A percentile compares a stretch with the other conserved stretches of the same genome.
These are phyloP conservation scores for Fusarium virguliforme DNA, from an alignment of 2,329 filamentous ascomycete genomes.

Conservation along the genomic window DNA sequence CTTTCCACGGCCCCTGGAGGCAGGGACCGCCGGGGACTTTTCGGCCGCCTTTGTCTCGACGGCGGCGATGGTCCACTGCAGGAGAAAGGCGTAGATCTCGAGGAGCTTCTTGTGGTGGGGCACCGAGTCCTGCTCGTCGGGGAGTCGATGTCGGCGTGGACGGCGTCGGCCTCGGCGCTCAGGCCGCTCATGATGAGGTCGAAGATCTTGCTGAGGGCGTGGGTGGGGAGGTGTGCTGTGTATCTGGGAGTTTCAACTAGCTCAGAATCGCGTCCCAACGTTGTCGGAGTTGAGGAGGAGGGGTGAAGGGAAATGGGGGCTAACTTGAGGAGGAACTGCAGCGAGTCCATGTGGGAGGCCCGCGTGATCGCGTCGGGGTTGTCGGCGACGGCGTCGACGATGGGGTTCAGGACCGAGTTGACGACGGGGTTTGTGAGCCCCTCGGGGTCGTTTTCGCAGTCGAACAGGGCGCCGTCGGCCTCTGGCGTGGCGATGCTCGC, in stretches of 20 bases:
- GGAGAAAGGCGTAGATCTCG: constrained; percentile 92
- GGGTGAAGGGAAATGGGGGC: constrained; percentile 69
- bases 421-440: constrained; percentile 83
- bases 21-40: constrained; percentile 80
- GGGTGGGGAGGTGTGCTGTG: constrained; percentile 82
- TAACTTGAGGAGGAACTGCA: constrained; percentile 98
- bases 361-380: constrained; percentile 90
- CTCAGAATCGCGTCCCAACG: constrained; percentile 52
- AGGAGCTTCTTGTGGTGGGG: constrained; percentile 91
- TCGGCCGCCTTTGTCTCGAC: constrained; percentile 95
- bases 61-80: constrained; percentile 96
- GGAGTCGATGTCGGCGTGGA: constrained; percentile 88
- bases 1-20: constrained; percentile 81
- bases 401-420: constrained; percentile 89
- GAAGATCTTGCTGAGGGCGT: constrained; percentile 92
- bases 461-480: constrained; percentile 85
- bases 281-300: constrained; percentile 38
- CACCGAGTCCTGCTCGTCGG: constrained; percentile 89
- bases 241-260: constrained; percentile 81
- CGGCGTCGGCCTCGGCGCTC: constrained; percentile 86
- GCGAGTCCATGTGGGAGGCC: constrained; percentile 86
- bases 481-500: constrained; percentile 86
- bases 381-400: constrained; percentile 92
- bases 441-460: constrained; percentile 94
- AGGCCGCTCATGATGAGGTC: constrained; percentile 90